Base-by-base conservation (phyloP, 441 rosid species). In the Omphalea diandra region DNA sequence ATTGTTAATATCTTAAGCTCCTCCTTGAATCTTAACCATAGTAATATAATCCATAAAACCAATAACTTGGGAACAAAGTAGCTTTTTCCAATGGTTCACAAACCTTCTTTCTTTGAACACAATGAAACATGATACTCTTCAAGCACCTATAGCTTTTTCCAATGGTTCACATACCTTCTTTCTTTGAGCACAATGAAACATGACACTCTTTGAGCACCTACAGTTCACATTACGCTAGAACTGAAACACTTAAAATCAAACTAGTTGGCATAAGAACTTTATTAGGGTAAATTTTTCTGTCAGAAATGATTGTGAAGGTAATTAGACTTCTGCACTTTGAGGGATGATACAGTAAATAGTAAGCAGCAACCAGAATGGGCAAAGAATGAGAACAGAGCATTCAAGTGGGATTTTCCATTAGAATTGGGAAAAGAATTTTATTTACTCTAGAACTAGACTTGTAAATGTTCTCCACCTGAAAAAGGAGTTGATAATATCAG, bases 381-480 rank as follows among this genome's bases (percentile, higher is more conserved):
- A 18, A 4, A 5, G 55, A 35, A 60, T 60, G 36, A 7, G 44
- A 32, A 33, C 10, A 9, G 10, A 31, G 14, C 52, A 35, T 32
- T 32, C 20, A 12, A 15, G 29, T 50, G 44, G 29, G 22, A 22
- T 31, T 31, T 49, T 43, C 69, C 47, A 33, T 6, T 43, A 31
- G 57, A 10, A 43, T 10, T 5, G 24, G 35, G 5, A n/a, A 33
- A 18, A 24, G 52, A 26, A 15, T 17, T 55, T 26, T 33, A 29
- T 5, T 43, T n/a, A 56, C 20, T 17, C 22, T 44, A 33, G 20
- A 57, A 58, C 33, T 32, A 32, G n/a, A 44, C 43, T 40, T 26
- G 29, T 14, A 66, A 33, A 36, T 50, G 52, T 58, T 57, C 46
- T 31, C 18, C 57, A 68, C 33, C 53, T 29, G 63, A 32, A 44